Base-by-base conservation (phyloP, 148 eudicot genomes). In the Nyssa sinensis region DNA sequence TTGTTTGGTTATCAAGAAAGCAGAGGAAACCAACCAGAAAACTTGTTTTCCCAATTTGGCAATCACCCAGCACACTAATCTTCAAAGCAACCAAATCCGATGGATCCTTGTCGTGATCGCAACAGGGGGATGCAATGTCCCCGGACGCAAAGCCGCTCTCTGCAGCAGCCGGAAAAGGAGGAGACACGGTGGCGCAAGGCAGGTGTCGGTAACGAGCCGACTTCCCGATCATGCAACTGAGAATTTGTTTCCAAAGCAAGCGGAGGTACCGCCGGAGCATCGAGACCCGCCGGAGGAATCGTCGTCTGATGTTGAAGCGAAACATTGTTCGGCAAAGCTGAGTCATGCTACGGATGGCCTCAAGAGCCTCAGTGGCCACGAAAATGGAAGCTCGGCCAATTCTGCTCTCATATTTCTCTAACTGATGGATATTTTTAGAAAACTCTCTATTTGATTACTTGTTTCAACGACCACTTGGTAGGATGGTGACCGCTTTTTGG, bases 61-160 rank as follows among this genome's bases (percentile, higher is more conserved):
- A 77, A 88, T 90, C 94, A 71, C 94, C 94, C 79, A 90, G 39
- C 35, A 86, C 58, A 66, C 88, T 81, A 63, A 90, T 90, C 85
- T 90, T 90, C 83, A 90, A 68, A 49, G 87, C 66, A 53, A 86
- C 86, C 81, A 86, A 79, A 65, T 86, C 86, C 23, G 82, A 58
- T 25, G n/a, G n/a, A n/a, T 86, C 86, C 12, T n/a, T n/a, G n/a
- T n/a, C n/a, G n/a, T n/a, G n/a, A n/a, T n/a, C n/a, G n/a, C n/a
- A n/a, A n/a, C n/a, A n/a, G n/a, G n/a, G n/a, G n/a, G n/a, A n/a
- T n/a, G n/a, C n/a, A n/a, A 9, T 64, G 0, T 63, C 70, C 23
- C 41, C 39, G 7, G 76, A 47, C 13, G 16, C 24, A 16, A n/a
- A 64, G 25, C 64, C 14, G 13, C 27, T 23, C 37, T 33, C 34